A percentile compares a stretch with the other conserved stretches of the same genome.
Conservation (phyloP, 2,329 filamentous ascomycete genomes). For the Lachnum nothofagi region DNA sequence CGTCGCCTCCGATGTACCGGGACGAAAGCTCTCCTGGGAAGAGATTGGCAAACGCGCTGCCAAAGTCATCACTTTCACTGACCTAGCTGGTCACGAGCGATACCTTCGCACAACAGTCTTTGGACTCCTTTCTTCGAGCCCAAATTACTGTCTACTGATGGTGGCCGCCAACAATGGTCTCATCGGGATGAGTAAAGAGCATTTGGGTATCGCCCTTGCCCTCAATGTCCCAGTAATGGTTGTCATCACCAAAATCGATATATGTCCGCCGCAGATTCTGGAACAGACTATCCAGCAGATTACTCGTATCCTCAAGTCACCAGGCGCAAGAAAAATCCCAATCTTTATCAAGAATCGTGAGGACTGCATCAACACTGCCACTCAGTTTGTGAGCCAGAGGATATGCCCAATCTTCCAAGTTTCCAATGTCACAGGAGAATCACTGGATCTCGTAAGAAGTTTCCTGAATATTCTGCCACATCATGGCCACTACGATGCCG, state of each 20-base stretch:
- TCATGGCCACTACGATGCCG: conserved; percentile 84
- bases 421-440: conserved; percentile 92
- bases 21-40: conserved; percentile 88
- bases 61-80: conserved; percentile 95
- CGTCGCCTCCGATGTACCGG: conserved; percentile 73
- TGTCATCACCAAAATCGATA: conserved; percentile 95
- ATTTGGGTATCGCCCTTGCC: conserved; percentile 87
- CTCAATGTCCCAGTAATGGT: conserved; percentile 98
- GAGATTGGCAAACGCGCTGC: conserved; percentile 92
- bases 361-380: conserved; percentile 90
- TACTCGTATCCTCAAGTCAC: conserved; percentile 87
- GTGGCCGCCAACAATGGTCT: conserved; percentile 96
- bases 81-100: conserved; percentile 90
- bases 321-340: conserved; percentile 89
- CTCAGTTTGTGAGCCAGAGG: conserved; percentile 88
- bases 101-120: conserved; percentile 96
- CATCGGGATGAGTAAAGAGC: conserved; percentile 97
- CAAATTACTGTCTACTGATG: conserved; percentile 97
- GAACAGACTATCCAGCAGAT: conserved; percentile 90
- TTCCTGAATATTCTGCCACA: conserved; percentile 95
- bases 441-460: conserved; percentile 80
- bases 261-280: conserved; percentile 91
- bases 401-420: conserved; percentile 98
- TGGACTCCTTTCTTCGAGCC: conserved; percentile 85
- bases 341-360: conserved; percentile 90